Evolutionary conservation across 176 grass and related monocot genomes (phyloP).

Genomic region (Dactylis glomerata): DNA sequence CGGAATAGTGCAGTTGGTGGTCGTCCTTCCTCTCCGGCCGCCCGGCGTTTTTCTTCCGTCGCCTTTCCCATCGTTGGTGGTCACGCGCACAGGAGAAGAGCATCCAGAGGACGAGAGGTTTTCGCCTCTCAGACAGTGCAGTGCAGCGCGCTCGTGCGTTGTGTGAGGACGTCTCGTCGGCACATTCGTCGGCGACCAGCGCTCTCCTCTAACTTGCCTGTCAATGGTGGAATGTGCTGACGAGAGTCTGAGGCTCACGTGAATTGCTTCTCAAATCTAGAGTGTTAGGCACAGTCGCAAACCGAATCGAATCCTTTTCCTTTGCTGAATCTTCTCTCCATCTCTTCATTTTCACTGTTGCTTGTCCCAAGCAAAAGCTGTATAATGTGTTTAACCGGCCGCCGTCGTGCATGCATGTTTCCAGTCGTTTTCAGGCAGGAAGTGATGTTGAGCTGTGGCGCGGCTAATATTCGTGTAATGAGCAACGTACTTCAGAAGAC

Average conservation of each 20-base stretch:
- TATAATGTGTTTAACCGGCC: background rate
- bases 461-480: too few species aligned
- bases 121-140: background rate
- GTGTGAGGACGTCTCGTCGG: slow-evolving; percentile 11
- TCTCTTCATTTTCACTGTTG: background rate
- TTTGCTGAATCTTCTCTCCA: background rate
- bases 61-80: background rate
- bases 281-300: background rate
- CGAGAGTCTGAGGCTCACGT: background rate
- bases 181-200: background rate
- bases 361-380: background rate
- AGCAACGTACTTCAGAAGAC: background rate
- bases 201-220: background rate
- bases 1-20: background rate
- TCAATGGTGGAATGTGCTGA: background rate
- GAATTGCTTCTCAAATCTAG: background rate
- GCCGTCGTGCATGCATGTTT: background rate
- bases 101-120: slow-evolving; percentile 2
- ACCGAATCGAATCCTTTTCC: background rate
- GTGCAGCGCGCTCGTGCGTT: background rate
- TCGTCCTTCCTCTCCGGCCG: background rate
- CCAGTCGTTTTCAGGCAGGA: slow-evolving; percentile 10
- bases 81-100: background rate
- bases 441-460: background rate
- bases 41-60: slow-evolving; percentile 16